Conservation (phyloP, 371 early-diverging fungal genomes). For the Mortierella sp. region DNA sequence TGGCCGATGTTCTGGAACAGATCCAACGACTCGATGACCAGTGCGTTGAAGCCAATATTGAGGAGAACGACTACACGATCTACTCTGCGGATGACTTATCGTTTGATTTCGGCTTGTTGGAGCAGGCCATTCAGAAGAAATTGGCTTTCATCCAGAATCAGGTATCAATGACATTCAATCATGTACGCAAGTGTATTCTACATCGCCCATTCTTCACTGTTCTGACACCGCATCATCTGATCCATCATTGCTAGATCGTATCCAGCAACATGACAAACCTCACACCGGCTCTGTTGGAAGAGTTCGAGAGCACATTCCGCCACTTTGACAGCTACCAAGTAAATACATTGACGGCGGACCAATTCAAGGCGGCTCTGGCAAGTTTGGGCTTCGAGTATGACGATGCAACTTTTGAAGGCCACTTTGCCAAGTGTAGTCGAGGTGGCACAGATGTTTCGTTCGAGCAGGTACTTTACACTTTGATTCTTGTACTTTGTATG, state of each 20-base stretch:
- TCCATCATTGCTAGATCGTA: slow-evolving; percentile 72
- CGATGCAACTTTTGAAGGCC: slow-evolving; percentile 77
- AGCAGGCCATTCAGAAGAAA: slow-evolving; percentile 86
- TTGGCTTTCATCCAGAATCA: slow-evolving; percentile 92
- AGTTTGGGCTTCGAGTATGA: slow-evolving; percentile 83
- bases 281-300: slow-evolving; percentile 93
- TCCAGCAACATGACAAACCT: slow-evolving; percentile 91
- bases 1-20: slow-evolving; percentile 64
- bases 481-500: too few relatives aligned
- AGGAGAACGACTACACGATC: slow-evolving; percentile 94
- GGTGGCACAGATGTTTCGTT: slow-evolving; percentile 76
- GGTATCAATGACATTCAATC: too few relatives aligned
- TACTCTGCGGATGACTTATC: slow-evolving; percentile 88
- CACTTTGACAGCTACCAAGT: slow-evolving; percentile 87
- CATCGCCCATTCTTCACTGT: neutral
- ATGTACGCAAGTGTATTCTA: neutral
- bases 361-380: slow-evolving; percentile 89
- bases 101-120: slow-evolving; percentile 85
- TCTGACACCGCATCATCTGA: neutral
- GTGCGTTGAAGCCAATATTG: slow-evolving; percentile 87
- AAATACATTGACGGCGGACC: slow-evolving; percentile 78
- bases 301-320: slow-evolving; percentile 89
- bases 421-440: slow-evolving; percentile 74
- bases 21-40: slow-evolving; percentile 75
- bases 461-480: slow-evolving; percentile 68